Percentiles rank a stretch among this genome's conserved stretches.
phyloP scores from a whole-genome alignment of 176 grass and related monocot species.

The Lolium rigidum region DNA sequence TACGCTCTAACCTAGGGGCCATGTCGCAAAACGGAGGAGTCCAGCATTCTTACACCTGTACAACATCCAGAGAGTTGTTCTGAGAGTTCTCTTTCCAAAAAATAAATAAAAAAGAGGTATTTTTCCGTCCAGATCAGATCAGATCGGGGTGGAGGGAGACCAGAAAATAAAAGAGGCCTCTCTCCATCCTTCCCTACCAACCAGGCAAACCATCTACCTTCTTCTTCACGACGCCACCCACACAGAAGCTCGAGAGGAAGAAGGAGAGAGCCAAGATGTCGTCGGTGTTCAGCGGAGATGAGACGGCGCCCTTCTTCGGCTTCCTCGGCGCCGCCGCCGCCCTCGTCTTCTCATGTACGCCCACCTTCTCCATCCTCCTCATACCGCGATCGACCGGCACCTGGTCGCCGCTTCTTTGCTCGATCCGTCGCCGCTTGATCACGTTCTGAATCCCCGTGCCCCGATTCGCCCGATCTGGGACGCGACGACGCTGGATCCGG shows the following conservation, averaged over 20 bases:
- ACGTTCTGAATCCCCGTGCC: neutral
- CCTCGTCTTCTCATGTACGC: constrained; percentile 89
- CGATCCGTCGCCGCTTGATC: constrained; percentile 10
- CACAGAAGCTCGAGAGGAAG: neutral
- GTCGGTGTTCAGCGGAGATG: constrained; percentile 95
- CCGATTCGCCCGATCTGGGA: constrained; percentile 12
- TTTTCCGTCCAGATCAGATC: constrained; percentile 37
- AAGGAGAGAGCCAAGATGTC: constrained; percentile 43
- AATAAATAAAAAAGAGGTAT: neutral
- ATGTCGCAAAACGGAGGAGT: neutral
- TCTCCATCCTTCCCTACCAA: neutral
- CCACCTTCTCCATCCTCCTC: neutral
- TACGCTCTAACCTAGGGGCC: neutral
- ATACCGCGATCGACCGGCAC: neutral
- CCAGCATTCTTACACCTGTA: neutral
- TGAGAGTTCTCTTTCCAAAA: neutral
- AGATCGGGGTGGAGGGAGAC: constrained; percentile 6
- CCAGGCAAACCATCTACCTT: constrained; percentile 16
- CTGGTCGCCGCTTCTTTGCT: neutral
- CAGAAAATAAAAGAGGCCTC: constrained; percentile 32
- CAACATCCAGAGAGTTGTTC: constrained; percentile 24
- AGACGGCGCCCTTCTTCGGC: constrained; percentile 98
- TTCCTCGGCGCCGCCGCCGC: constrained; percentile 97
- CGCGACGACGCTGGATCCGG: neutral
- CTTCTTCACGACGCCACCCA: neutral